Base-by-base conservation (phyloP, 805 yeast genomes). In the Candida glaebosa region DNA sequence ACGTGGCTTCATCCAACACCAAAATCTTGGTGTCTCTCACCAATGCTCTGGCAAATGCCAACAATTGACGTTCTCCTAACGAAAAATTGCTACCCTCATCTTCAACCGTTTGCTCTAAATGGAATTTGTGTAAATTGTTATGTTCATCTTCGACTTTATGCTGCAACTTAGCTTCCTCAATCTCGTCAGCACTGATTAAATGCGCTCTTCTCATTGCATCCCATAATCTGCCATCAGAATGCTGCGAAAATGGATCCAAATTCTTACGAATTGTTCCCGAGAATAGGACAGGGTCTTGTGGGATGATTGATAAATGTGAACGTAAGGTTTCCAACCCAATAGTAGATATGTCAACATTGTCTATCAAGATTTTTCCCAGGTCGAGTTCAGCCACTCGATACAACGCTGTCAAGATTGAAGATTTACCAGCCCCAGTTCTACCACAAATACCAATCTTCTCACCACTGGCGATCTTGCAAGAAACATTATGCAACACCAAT, bases 211-310 rank as follows among this genome's bases (percentile, higher is more conserved):
- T 71, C 48, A 87, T 64, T 0, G 91, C 80, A 49, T 79, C 81
- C 87, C 87, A 82, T 31, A 87, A 69, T 35, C 73, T 68, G 3
- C 63, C 73, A 56, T 87, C 95, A 14, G 70, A 49, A 39, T 69
- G 61, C 39, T 68, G 60, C 10, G 70, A 67, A 57, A 87, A 87
- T 17, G 96, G 96, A 61, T 87, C 96, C 56, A 87, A 64, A 54
- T 87, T 87, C 45, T 76, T 72, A 54, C 95, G 67, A 37, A 87
- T 76, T 0, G 89, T 75, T 15, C 96, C 96, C 49, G 81, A 79
- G 69, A 88, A 87, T 42, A 87, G 63, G 0, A 85, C 89, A 1
- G 96, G 95, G 52, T 87, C 96, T 60, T 88, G 96, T 2, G 96
- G 96, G 56, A 87, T 87, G 46, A 87, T 87, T 2, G 90, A 76